These are phyloP conservation scores for Mychonastes homosphaera DNA, from an alignment of 139 green algal genomes.

Conservation along the genomic window DNA sequence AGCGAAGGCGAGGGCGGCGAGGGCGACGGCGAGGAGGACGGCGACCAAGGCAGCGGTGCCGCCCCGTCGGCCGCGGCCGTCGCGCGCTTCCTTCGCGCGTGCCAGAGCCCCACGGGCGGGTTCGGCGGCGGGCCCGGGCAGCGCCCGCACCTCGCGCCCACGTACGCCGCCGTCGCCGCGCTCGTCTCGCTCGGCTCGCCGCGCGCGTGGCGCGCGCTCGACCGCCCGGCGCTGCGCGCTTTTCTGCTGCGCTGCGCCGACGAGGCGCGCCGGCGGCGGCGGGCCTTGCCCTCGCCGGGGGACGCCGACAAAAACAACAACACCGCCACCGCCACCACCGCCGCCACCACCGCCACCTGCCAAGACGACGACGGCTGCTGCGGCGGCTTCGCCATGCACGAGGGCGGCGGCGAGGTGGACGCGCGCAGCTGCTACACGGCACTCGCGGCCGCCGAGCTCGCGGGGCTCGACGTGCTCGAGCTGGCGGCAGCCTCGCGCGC, in stretches of 20 bases:
- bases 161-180: conserved; percentile 79
- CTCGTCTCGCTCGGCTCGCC: conserved; percentile 78
- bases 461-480: conserved; percentile 50
- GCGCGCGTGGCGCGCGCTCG: neutral
- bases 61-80: conserved; percentile 41
- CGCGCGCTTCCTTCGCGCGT: conserved; percentile 54
- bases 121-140: conserved; percentile 83
- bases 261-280: too few species aligned
- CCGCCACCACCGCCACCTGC: too few species aligned
- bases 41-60: too few species aligned
- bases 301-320: too few species aligned
- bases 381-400: neutral
- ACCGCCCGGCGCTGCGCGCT: neutral
- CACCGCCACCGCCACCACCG: too few species aligned
- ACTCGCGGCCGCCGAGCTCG: conserved; percentile 64
- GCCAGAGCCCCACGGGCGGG: conserved; percentile 66
- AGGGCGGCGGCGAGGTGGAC: conserved; percentile 81
- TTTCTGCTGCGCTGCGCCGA: too few species aligned
- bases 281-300: too few species aligned
- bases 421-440: conserved; percentile 84
- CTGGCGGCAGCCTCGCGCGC: conserved; percentile 41
- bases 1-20: too few species aligned
- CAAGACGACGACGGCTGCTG: too few species aligned
- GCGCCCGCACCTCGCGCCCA: conserved; percentile 86
- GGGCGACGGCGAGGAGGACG: too few species aligned